Base-by-base conservation (phyloP, 495 filamentous ascomycete species). In the Aspergillus asperescens region DNA sequence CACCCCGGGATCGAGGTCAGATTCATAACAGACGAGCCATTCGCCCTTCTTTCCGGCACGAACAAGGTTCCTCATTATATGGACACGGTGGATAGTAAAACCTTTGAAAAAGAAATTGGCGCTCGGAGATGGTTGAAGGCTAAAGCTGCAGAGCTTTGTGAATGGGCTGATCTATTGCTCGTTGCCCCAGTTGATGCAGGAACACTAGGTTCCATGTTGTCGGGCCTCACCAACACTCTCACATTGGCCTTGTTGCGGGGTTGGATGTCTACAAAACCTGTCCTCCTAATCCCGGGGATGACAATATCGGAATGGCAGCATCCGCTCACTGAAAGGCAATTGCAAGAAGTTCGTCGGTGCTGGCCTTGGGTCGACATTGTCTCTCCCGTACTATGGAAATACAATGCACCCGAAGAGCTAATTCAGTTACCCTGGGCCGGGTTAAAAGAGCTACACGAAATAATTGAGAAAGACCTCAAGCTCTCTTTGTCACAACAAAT, bases 151-250 rank as follows among this genome's bases (percentile, higher is more conserved):
- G 84, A 89, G 57, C 77, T 90, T 24, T 85, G 85, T 55, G 82
- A 87, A 58, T 95, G 89, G 89, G 88, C 89, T n/a, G 87, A 93
- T 67, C 71, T 95, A 63, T 74, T 93, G 15, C 76, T 93, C 19
- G 77, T 93, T 10, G 87, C 86, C 13, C 88, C 89, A n/a, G 83
- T 95, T 46, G 85, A 90, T 60, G 87, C 88, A 29, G 86, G 89
- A 65, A 81, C 81, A 35, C 68, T 95, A 48, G 87, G 86, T 13
- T 87, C 84, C 63, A 92, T 95, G 89, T 74, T 93, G 62, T 79
- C 83, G 27, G 89, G 89, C 25, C 77, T 89, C 32, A 82, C 86
- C 4, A 86, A 85, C 56, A 89, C 80, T 6, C 73, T 90, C 39
- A 75, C 90, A 3, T 71, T 91, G 31, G 81, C 88, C 32, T 79